A percentile compares a stretch with the other conserved stretches of the same genome.
phyloP scores from a whole-genome alignment of 164 flowering plant species.

The Nymphaea thermarum region DNA sequence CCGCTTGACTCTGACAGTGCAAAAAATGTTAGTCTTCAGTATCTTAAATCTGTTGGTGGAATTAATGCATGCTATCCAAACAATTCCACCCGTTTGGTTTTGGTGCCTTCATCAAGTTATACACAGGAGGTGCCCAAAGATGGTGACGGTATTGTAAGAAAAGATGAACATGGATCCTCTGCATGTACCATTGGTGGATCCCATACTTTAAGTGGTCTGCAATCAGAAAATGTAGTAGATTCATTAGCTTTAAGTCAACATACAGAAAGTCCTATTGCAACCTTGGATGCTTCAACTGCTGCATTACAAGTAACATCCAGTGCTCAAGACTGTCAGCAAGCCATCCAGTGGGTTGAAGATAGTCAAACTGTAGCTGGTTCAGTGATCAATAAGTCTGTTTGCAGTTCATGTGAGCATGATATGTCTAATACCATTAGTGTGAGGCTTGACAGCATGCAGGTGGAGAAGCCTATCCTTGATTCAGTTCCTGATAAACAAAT shows the following conservation, averaged over 20 bases:
- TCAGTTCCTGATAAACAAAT: neutral
- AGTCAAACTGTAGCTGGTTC: neutral
- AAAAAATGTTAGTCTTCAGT: conserved; percentile 3
- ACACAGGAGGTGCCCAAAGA: conserved; percentile 10
- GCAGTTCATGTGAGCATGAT: conserved; percentile 8
- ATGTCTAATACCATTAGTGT: conserved; percentile 7
- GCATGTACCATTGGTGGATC: conserved; percentile 9
- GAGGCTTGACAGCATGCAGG: conserved; percentile 1
- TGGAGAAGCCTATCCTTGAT: neutral
- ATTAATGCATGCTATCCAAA: conserved; percentile 6
- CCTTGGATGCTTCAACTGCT: no score
- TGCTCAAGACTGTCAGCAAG: no score
- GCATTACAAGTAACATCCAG: no score
- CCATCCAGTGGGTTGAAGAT: neutral
- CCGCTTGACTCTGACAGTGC: conserved; percentile 17
- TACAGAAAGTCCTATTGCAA: no score
- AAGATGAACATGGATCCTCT: conserved; percentile 8
- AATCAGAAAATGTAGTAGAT: neutral
- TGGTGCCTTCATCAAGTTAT: conserved; percentile 10
- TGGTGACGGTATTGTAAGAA: conserved; percentile 17
- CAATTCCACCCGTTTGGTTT: conserved; percentile 3
- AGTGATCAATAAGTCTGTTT: neutral
- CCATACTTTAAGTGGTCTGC: conserved; percentile 12
- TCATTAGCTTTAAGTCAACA: neutral
- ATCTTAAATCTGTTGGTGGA: neutral